Evolutionary conservation across 441 rosid genomes (phyloP), one percentile per base, ranked within the genome.

Genomic region (Gossypium laxum): DNA sequence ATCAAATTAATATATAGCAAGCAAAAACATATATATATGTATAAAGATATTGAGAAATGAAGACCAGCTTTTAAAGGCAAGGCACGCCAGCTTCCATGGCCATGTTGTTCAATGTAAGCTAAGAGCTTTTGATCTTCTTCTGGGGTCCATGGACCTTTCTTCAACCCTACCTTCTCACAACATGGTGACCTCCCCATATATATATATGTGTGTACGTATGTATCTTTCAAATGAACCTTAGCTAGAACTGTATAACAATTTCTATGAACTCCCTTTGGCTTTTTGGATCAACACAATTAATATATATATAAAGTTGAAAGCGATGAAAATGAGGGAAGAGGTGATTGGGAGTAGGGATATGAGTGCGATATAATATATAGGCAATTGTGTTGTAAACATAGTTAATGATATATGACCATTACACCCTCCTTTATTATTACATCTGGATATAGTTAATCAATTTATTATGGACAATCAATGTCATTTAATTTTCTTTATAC

Each of bases 31-130:
- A 32, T 32, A 2, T 32, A 32, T 32, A 32, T 32, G 41, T 32
- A 5, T 32, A 32, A 32, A 32, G 41, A 32, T 5, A 32, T 0
- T 32, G 41, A 32, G 41, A 32, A 32, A 43, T 26, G 34, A 30
- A 5, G 45, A 82, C 87, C 85, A 43, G 87, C 87, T 82, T 80
- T 82, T 26, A 74, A 55, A 24, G 87, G 87, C 81, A 84, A 71
- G 43, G 82, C 76, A 2, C 82, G 79, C 87, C 85, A 84, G 77
- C 84, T 84, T 56, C 87, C 87, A 65, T 82, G 85, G 74, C 85
- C 87, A 51, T 82, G 81, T 38, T 78, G 26, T 26, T 73, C 32
- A 41, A 73, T 67, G 58, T 38, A 66, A 56, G 76, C 72, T 30
- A 73, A 24, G 43, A 73, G 72, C 45, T 73, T 73, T 21, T 73